phyloP scores from a whole-genome alignment of 2,329 filamentous ascomycete genomes.

The Amauroascus niger region DNA sequence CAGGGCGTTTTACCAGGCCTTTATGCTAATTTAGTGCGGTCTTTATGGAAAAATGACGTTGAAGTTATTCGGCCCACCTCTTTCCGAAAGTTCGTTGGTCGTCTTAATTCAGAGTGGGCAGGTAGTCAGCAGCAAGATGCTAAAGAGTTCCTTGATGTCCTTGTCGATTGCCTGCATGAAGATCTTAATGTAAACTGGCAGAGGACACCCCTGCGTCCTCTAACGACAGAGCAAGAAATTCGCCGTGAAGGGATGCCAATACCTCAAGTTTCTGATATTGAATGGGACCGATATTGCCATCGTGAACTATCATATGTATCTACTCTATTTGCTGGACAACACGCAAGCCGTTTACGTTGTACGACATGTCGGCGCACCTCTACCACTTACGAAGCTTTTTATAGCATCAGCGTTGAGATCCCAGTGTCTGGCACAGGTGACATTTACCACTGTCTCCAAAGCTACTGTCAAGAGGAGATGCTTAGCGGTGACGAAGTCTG shows the following conservation, averaged over 20 bases:
- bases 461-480: conserved; percentile 58
- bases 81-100: conserved; percentile 54
- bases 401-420: conserved; percentile 62
- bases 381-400: conserved; percentile 61
- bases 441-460: conserved; percentile 59
- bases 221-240: conserved; percentile 52
- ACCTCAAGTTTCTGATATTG: conserved; percentile 57
- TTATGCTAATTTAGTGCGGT: conserved; percentile 52
- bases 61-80: conserved; percentile 50
- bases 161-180: conserved; percentile 71
- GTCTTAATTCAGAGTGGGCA: conserved; percentile 58
- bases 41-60: conserved; percentile 52
- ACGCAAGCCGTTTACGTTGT: conserved; percentile 53
- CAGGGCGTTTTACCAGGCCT: conserved; percentile 53
- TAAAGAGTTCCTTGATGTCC: conserved; percentile 76
- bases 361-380: conserved; percentile 53
- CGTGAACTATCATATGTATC: conserved; percentile 67
- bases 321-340: conserved; percentile 65
- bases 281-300: conserved; percentile 63
- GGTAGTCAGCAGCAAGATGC: conserved; percentile 77
- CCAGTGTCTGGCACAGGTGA: conserved; percentile 50
- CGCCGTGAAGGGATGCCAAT: conserved; percentile 52
- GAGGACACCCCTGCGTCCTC: conserved; percentile 46
- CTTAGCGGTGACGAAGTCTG: conserved; percentile 58
- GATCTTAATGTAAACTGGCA: conserved; percentile 68